Base-by-base conservation (phyloP, 192 early-diverging fungal genomes). In the Linnemannia schmuckeri region DNA sequence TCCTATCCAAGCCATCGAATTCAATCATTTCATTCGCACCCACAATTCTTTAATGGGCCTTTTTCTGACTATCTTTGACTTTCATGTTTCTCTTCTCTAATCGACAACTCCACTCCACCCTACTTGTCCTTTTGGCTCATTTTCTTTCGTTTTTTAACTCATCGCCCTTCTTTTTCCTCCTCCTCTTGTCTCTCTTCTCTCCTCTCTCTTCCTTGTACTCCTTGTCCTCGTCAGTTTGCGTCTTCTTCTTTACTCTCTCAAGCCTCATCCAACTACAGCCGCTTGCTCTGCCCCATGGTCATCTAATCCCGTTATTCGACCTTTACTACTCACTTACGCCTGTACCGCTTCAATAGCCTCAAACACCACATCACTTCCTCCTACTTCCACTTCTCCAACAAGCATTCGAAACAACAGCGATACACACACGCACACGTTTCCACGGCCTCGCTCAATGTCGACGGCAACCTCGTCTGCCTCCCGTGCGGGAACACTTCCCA, bases 401-500 rank as follows among this genome's bases (percentile, higher is more conserved):
- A 15, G 44, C 44, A 46, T 72, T 15, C 9, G 20, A 37, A 37
- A 37, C 69, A 27, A 20, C 30, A 40, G 18, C 46, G 30, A 52
- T 33, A 46, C 44, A 15, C 30, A 57, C 17, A 61, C 49, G 30
- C 74, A 55, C 74, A 41, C 9, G 9, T 22, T 8, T 9, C 72
- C n/a, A 33, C 17, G 5, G 49, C 76, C 68, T 54, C 55, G 72
- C 49, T 47, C 41, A 55, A 83, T 83, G 82, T 83, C 82, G 72
- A 83, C 82, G 61, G 76, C 82, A 69, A 78, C 82, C 57, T 78
- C 75, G 47, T 82, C 82, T 74, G 82, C 72, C 46, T 47, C 42
- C 73, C 80, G 80, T 68, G 80, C 80, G 74, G 68, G 72, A n/a
- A 69, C 82, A 57, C 49, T 78, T 15, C 83, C 83, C 42, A 85